Percentiles rank a stretch among this genome's conserved stretches.
Evolutionary conservation across 1,284 basidiomycete species (phyloP).

Genomic region (Fistulina hepatica): DNA sequence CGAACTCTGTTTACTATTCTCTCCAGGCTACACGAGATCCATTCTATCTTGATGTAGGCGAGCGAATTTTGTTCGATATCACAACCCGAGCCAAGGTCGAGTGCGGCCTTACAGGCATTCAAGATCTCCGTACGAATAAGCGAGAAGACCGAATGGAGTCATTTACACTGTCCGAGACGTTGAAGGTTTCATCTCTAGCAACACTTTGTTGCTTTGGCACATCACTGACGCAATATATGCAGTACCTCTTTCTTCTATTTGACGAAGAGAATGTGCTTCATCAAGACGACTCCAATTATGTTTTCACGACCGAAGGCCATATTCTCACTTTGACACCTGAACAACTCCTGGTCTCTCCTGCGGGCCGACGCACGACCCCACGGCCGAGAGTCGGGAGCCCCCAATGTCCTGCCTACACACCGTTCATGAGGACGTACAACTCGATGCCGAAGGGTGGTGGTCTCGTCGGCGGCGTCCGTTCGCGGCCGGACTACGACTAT

Average conservation of each 20-base stretch:
- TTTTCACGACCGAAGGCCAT: slow-evolving; percentile 92
- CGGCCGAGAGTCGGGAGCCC: slow-evolving; percentile 52
- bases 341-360: no score
- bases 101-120: slow-evolving; percentile 78
- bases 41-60: slow-evolving; percentile 85
- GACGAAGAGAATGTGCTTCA: slow-evolving; percentile 75
- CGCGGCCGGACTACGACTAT: slow-evolving; percentile 69
- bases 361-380: no score
- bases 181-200: slow-evolving; percentile 55
- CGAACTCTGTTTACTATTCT: slow-evolving; percentile 3
- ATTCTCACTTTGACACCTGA: slow-evolving; percentile 56
- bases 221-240: slow-evolving; percentile 9
- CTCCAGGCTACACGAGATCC: slow-evolving; percentile 81
- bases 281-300: slow-evolving; percentile 65
- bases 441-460: slow-evolving; percentile 29
- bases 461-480: slow-evolving; percentile 56
- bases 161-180: slow-evolving; percentile 81
- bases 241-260: slow-evolving; percentile 90
- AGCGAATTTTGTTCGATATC: slow-evolving; percentile 73
- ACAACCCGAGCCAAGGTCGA: slow-evolving; percentile 62
- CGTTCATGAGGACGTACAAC: slow-evolving; percentile 28
- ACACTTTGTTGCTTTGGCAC: slow-evolving; percentile 2
- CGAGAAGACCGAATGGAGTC: slow-evolving; percentile 90
- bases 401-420: slow-evolving; percentile 61
- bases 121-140: slow-evolving; percentile 69